Base-by-base conservation (phyloP, 2,329 filamentous ascomycete species). In the Furcasterigmium furcatum region DNA sequence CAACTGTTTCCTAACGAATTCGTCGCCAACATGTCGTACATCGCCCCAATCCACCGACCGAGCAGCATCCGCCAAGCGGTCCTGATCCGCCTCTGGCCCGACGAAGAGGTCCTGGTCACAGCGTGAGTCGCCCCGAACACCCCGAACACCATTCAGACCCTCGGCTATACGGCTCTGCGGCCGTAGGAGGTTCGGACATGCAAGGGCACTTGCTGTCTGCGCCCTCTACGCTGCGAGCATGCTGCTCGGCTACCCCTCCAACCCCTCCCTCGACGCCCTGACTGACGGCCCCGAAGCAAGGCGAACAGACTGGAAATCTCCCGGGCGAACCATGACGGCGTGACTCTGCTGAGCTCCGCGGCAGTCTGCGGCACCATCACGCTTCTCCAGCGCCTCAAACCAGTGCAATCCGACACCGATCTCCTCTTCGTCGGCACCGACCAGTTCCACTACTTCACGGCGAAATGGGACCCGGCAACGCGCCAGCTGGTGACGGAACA, bases 361-460 rank as follows among this genome's bases (percentile, higher is more conserved):
- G 73, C 82, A 51, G 76, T 97, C 45, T 92, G 92, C 62, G 94
- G 92, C 61, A 88, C 87, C 54, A 84, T 97, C 55, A 85, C 87
- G 8, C 88, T 96, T 74, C 78, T 96, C 13, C 81, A 94, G 58
- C 85, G 84, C 58, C 74, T 99, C 40, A 83, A 83, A 21, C 90
- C 91, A 6, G 81, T 82, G 41, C 34, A 36, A 10, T 84, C 85
- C 22, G 67, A 76, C 5, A 89, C 84, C 40, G 91, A 97, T 55
- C 82, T 96, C 50, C 80, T 99, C 49, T 96, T 99, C 61, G 79
- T 99, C 46, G 92, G 91, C 41, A 99, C 94, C 39, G 87, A 96
- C 61, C 83, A 87, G 45, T 87, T 88, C 55, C 85, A 91, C 58
- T 97, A 96, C 69, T 96, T 97, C 64, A 95, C 90, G 2, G 66